Evolutionary conservation across 2,329 filamentous ascomycete species (phyloP), one percentile per base, ranked within the genome.

Genomic region (Aspergillus sp.): DNA sequence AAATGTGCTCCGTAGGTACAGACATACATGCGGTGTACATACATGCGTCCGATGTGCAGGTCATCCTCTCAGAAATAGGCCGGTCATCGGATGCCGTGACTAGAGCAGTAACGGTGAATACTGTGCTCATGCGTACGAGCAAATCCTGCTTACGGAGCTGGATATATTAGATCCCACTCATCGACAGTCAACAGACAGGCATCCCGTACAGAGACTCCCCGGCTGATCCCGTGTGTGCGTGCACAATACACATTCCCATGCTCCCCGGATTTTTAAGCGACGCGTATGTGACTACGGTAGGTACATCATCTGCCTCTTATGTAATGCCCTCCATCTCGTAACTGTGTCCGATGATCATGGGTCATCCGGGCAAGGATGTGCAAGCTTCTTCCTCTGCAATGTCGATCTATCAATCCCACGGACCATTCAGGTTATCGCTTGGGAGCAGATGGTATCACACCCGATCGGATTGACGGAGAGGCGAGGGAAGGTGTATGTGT

Each of bases 241-340:
- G 54, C 39, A 45, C 56, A 57, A 51, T 26, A 57, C 29, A 57
- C 62, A 63, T 64, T 60, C 60, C 60, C 55, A 60, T 58, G 57
- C 47, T 45, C 59, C 61, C 62, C 59, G 36, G 62, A 62, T 50
- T 55, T 51, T n/a, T 16, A 52, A 56, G 32, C 47, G 51, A 53
- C 49, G 54, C 55, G 51, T 54, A 47, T 53, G 55, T 26, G 31
- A 29, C 26, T 29, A 29, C 26, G 26, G 26, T 29, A 5, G 18
- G 31, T 24, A 49, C 24, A 24, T 10, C 14, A 24, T 42, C 36
- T 45, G 49, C 6, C 20, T 42, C 14, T 60, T 56, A 57, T 52
- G 54, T 60, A 60, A 62, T 57, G 51, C 29, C 18, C 20, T 32
- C 24, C 16, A 53, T 36, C 20, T 39, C 29, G n/a, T 16, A 36